A percentile compares a stretch with the other conserved stretches of the same genome.
Conservation (phyloP, 2,329 filamentous ascomycete genomes). For the Ophiostoma sp. region DNA sequence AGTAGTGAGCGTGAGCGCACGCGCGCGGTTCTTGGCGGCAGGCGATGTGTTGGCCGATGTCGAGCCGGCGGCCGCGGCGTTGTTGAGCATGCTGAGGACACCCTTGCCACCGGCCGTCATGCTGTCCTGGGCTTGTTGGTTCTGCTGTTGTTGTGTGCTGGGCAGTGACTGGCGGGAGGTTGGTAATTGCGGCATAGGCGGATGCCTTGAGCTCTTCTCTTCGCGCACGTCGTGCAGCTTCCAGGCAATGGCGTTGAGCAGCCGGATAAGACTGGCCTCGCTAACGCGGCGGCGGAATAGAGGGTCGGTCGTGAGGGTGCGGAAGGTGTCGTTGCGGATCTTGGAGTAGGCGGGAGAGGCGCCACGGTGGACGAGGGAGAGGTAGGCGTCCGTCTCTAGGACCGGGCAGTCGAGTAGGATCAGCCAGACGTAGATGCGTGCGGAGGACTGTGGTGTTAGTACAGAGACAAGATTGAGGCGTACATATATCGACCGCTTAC, state of each 20-base stretch:
- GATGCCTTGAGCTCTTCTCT: conserved; percentile 35
- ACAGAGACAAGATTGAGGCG: not conserved
- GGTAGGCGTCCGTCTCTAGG: conserved; percentile 82
- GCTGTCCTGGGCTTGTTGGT: conserved; percentile 1
- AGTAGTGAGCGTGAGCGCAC: conserved; percentile 61
- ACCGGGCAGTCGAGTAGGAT: conserved; percentile 87
- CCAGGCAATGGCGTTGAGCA: conserved; percentile 95
- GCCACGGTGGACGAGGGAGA: conserved; percentile 86
- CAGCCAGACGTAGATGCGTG: conserved; percentile 95
- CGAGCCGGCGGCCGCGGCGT: not conserved
- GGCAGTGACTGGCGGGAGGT: conserved; percentile 33
- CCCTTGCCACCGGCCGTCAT: not conserved
- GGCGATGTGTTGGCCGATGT: conserved; percentile 41
- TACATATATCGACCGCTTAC: conserved; percentile 45
- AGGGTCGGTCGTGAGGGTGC: conserved; percentile 94
- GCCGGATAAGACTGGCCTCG: conserved; percentile 88
- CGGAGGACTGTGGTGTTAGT: conserved; percentile 64
- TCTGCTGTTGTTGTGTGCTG: not conserved
- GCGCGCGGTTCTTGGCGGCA: conserved; percentile 52
- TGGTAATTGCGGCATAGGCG: not conserved
- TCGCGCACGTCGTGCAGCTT: conserved; percentile 77
- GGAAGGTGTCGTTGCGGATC: conserved; percentile 97
- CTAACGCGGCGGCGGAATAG: conserved; percentile 93
- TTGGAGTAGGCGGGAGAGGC: conserved; percentile 94
- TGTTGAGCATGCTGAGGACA: conserved; percentile 23